Percentiles rank a stretch among this genome's conserved stretches.
These are phyloP conservation scores for Vitis rupestris DNA, from an alignment of 164 flowering plant genomes.

Conservation along the genomic window DNA sequence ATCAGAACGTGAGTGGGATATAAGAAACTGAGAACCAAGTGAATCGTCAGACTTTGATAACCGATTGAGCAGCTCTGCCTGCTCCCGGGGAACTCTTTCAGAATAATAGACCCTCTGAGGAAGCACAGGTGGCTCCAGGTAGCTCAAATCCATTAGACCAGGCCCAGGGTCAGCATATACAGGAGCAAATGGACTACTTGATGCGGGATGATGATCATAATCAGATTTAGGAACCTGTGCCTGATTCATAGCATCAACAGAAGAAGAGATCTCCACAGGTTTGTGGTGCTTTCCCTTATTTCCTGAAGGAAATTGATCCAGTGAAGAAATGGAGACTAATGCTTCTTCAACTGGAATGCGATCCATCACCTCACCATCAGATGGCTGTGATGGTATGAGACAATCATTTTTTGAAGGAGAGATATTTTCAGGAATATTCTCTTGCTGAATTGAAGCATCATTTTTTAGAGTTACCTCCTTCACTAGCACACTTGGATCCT, in stretches of 20 bases:
- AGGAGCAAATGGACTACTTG: slow-evolving; percentile 19
- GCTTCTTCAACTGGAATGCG: slow-evolving; percentile 19
- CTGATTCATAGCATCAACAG: slow-evolving; percentile 8
- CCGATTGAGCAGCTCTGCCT: slow-evolving; percentile 28
- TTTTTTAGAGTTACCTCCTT: slow-evolving; percentile 16
- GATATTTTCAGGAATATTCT: slow-evolving; percentile 14
- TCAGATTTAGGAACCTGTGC: slow-evolving; percentile 13
- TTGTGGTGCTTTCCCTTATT: slow-evolving; percentile 19
- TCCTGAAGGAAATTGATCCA: slow-evolving; percentile 13
- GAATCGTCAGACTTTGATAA: slow-evolving; percentile 51
- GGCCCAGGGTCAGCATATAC: slow-evolving; percentile 23
- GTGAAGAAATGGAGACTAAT: slow-evolving; percentile 5
- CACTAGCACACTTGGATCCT: slow-evolving; percentile 10
- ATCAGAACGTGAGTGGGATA: slow-evolving; percentile 29
- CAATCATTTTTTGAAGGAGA: slow-evolving; percentile 6
- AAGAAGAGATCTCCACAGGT: slow-evolving; percentile 9
- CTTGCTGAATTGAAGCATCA: slow-evolving; percentile 22
- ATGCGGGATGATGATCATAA: slow-evolving; percentile 13
- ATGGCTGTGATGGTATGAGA: slow-evolving; percentile 10
- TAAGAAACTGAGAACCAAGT: slow-evolving; percentile 38
- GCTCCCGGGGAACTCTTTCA: slow-evolving; percentile 43
- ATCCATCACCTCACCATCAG: slow-evolving; percentile 12
- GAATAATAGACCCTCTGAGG: slow-evolving; percentile 39
- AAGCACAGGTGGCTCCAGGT: slow-evolving; percentile 23
- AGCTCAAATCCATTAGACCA: slow-evolving; percentile 24